A percentile compares a stretch with the other conserved stretches of the same genome.
Conservation (phyloP, 2,329 filamentous ascomycete genomes). For the Fusarium neocosmosporiellum region DNA sequence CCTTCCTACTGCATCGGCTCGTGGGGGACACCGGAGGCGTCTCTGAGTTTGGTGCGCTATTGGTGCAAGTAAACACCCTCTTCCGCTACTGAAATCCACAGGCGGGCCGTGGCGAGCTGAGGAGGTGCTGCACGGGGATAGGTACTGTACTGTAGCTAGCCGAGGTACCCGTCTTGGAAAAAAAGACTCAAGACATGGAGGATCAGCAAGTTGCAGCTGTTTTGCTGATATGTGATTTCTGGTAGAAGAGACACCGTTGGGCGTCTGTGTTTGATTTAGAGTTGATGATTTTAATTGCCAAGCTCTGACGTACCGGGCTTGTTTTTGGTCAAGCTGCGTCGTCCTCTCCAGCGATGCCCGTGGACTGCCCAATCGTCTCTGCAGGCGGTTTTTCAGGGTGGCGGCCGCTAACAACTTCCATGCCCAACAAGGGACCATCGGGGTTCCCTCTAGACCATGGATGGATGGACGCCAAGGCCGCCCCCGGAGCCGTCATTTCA, state of each 20-base stretch:
- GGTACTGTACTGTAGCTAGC: not conserved
- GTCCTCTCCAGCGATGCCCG: not conserved
- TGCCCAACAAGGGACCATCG: slow-evolving; percentile 25
- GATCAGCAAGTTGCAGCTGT: not conserved
- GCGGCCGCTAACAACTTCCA: slow-evolving; percentile 23
- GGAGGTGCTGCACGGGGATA: slow-evolving; percentile 11
- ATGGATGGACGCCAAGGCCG: slow-evolving; percentile 25
- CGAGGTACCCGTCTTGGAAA: not conserved
- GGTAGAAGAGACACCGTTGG: not conserved
- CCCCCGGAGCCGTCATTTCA: slow-evolving; percentile 37
- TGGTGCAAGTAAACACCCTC: slow-evolving; percentile 14
- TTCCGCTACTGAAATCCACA: slow-evolving; percentile 13
- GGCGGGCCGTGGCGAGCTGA: slow-evolving; percentile 35
- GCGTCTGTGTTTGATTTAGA: not conserved
- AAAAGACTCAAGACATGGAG: not conserved
- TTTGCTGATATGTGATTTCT: not conserved
- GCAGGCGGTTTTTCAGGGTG: slow-evolving; percentile 19
- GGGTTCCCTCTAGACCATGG: not conserved
- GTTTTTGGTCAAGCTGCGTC: slow-evolving; percentile 4
- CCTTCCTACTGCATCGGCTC: slow-evolving; percentile 12
- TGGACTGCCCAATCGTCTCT: slow-evolving; percentile 20
- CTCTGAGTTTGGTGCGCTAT: slow-evolving; percentile 16
- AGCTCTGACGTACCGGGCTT: not conserved
- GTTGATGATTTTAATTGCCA: not conserved
- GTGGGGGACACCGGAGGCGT: slow-evolving; percentile 22